Evolutionary conservation across 306 rosid genomes (phyloP), one percentile per base, ranked within the genome.

Genomic region (Cucurbita pepo): DNA sequence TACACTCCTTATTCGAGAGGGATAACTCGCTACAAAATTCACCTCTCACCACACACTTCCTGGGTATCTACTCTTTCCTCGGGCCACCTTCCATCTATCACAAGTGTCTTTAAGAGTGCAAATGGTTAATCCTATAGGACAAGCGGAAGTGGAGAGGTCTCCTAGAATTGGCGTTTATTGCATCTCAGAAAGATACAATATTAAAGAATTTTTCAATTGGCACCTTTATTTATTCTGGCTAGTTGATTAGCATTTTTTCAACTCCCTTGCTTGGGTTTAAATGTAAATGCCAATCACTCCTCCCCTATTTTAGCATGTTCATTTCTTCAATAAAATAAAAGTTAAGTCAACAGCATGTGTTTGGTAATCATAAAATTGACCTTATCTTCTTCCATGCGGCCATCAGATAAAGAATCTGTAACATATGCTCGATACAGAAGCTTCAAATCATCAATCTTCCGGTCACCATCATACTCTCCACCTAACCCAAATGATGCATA

Each of bases 381-480:
- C 90, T 86, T 86, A 70, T 72, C 63, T 52, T 86, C 86, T 74
- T 83, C 88, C 82, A 86, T 73, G 70, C 80, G 61, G 64, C 88
- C 88, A 13, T 63, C 52, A n/a, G 90, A 83, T 69, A 84, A 80
- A 76, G 86, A 70, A 84, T 84, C 83, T 37, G 87, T 74, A 21
- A 79, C 85, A 84, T 84, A 82, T 8, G 85, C 83, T 77, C 82
- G 76, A 83, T 77, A 94, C 45, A 94, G 99, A 71, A 85, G 90
- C 80, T 94, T 94, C 88, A 91, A 86, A 70, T 94, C 99, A 47
- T 89, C 99, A 5, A 88, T 88, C 71, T 81, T 88, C 80, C 87
- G 83, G 76, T 91, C 97, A 74, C 70, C 88, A 38, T 72, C 90
- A 76, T 83, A 91, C 12, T 86, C 90, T 63, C 99, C 97, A 72